Evolutionary conservation across 2,329 filamentous ascomycete genomes (phyloP), one percentile per base, ranked within the genome.

Genomic region (Diaporthe caulivora): DNA sequence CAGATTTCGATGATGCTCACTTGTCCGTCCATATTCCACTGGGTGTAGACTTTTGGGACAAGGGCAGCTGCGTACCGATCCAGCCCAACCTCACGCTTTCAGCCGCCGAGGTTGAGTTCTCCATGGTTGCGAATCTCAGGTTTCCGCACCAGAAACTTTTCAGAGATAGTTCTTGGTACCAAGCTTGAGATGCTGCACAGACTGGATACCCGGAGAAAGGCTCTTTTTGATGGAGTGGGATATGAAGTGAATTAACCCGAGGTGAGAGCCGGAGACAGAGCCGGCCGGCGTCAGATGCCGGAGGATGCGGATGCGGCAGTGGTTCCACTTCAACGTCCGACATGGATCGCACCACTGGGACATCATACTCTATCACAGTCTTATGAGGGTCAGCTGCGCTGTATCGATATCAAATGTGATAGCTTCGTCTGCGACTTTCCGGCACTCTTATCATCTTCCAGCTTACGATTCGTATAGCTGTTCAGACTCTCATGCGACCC

Each of bases 61-160:
- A 31, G 17, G 17, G 1, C 8, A 13, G n/a, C 26, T 2, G 21
- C 71, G 5, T 60, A 71, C 72, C 72, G 8, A 73, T 71, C 72
- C 72, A 73, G 44, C 72, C 72, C 15, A 73, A 31, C 18, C 67
- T 58, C 4, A 31, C 5, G 21, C 29, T 51, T 17, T 42, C 47
- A 26, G 11, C 10, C 7, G 67, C 40, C 26, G 21, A 8, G n/a
- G 26, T 26, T 3, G 51, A 26, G 11, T 11, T 49, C 17, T 60
- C 68, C 44, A 40, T 53, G 1, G 2, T 10, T 53, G 44, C 42
- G 18, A 18, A 2, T 21, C 7, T 40, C 44, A 4, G 4, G 34
- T 26, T 18, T 21, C 31, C 34, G n/a, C 7, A 9, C 1, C 9
- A 18, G 11, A 13, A 40, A 40, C 37, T 34, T 40, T 6, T 10